These are phyloP conservation scores for Penicillium sp. DNA, from an alignment of 2,329 filamentous ascomycete genomes.

Conservation along the genomic window DNA sequence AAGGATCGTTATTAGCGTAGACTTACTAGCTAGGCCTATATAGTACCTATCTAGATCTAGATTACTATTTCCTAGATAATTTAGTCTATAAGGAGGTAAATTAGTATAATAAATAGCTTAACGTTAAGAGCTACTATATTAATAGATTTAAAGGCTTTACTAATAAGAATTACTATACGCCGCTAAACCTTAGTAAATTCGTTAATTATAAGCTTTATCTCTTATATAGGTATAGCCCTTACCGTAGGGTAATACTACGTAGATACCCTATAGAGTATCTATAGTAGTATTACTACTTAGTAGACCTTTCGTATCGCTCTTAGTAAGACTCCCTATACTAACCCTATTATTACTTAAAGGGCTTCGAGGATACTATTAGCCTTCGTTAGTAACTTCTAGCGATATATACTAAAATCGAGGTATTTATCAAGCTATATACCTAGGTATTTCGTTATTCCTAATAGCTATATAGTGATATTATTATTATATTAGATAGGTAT, in stretches of 20 bases:
- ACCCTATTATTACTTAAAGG: slow-evolving; percentile 6
- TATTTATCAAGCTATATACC: slow-evolving; percentile 19
- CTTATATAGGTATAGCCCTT: not conserved
- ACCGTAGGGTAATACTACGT: not conserved
- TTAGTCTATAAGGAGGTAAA: not conserved
- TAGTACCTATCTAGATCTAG: not conserved
- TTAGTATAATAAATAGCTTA: not conserved
- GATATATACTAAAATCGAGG: slow-evolving; percentile 14
- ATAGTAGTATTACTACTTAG: not conserved
- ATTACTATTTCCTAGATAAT: not conserved
- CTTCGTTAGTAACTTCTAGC: slow-evolving; percentile 13
- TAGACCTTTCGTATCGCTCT: slow-evolving; percentile 12
- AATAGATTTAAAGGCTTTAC: not conserved
- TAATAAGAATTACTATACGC: no score
- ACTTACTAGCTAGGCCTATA: not conserved
- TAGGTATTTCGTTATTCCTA: slow-evolving; percentile 11
- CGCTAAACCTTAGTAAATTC: not conserved
- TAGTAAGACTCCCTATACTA: slow-evolving; percentile 11
- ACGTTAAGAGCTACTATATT: not conserved
- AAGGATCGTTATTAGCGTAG: not conserved
- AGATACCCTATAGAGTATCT: not conserved
- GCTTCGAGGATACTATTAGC: slow-evolving; percentile 11
- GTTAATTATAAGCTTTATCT: not conserved
- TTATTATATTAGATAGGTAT: not conserved
- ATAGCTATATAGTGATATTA: not conserved